Base-by-base conservation (phyloP, 2,329 filamentous ascomycete genomes). In the Monilinia laxa region DNA sequence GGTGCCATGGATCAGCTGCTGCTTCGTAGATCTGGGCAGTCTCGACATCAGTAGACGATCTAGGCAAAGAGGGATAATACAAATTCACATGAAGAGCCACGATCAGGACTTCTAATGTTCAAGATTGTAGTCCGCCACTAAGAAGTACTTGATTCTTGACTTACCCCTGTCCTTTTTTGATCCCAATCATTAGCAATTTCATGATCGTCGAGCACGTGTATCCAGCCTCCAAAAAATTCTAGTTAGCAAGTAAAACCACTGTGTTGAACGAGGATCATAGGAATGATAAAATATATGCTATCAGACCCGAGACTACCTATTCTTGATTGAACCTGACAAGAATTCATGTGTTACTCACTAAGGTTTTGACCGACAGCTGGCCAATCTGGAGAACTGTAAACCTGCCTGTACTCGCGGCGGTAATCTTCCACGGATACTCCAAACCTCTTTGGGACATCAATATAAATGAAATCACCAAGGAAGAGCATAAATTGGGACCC, bases 321-420 rank as follows among this genome's bases (percentile, higher is more conserved):
- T 28, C 47, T 23, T 51, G 12, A 25, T 9, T 62, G 31, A 23
- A n/a, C 35, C 16, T 31, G 35, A n/a, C 18, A 54, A 18, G 42
- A 45, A n/a, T 52, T 18, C 5, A 35, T 9, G 5, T 20, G n/a
- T 42, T 47, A 66, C 64, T 62, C 55, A 73, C 93, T 96, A n/a
- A 98, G 81, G 65, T 92, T 88, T 71, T 90, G 83, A 0, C 87
- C 87, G 14, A 91, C 87, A 0, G 87, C 81, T 0, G 85, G 82
- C 95, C 95, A 99, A 71, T 97, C 94, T 0, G 94, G 94, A 2
- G 93, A 97, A 0, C 92, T 90, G 75, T 99, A 99, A n/a, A 97
- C 89, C 73, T 96, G 92, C 25, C 94, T 89, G 76, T 99, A 99
- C 76, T 97, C 93, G 75, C 92, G 87, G 60, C 93, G 87, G 77